Evolutionary conservation across 176 grass and related monocot genomes (phyloP).

Genomic region (Bonia amplexicaulis): DNA sequence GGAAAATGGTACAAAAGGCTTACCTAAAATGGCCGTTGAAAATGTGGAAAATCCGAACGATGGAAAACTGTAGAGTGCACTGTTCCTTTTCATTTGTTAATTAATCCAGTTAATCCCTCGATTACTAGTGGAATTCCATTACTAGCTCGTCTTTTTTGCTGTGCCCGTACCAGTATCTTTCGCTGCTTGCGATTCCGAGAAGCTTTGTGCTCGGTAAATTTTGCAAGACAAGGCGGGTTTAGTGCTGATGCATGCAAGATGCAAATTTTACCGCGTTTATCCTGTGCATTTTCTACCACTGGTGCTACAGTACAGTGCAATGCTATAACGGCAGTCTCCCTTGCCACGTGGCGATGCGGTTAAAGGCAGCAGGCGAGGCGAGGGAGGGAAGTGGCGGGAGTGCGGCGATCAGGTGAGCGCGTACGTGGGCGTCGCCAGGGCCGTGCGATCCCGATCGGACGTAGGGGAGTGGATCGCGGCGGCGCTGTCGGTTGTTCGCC

Average conservation of each 20-base stretch:
- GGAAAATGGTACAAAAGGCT: neutral
- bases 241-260: no score
- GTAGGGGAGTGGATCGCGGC: neutral
- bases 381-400: neutral
- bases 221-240: neutral
- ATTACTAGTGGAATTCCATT: neutral
- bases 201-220: neutral
- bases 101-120: neutral
- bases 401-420: neutral
- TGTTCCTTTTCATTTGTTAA: neutral
- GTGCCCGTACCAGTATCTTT: neutral
- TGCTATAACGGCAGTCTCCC: neutral
- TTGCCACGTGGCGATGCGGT: neutral
- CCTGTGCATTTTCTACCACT: neutral
- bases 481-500: slow-evolving; percentile 27
- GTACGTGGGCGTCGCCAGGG: neutral
- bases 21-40: neutral
- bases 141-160: neutral
- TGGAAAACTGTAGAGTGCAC: neutral
- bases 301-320: no score
- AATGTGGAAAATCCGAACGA: neutral
- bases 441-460: slow-evolving; percentile 31
- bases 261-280: neutral
- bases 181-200: neutral
- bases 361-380: neutral